Evolutionary conservation across 495 filamentous ascomycete genomes (phyloP), one percentile per base, ranked within the genome.

Genomic region (Venustampulla echinocandica): DNA sequence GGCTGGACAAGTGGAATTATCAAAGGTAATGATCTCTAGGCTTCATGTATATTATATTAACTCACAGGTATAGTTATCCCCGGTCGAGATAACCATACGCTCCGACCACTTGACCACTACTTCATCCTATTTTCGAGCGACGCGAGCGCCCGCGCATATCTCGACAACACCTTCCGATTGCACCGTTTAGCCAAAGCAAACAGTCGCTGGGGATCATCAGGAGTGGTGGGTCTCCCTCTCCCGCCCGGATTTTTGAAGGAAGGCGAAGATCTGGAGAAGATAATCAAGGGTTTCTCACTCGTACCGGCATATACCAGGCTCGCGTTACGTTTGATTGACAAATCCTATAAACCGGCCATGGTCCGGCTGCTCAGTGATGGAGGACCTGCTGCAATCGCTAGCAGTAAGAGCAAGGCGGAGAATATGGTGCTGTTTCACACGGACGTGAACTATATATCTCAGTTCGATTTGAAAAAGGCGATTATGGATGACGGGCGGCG

Each of bases 61-160:
- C 46, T 52, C 18, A 58, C 34, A 30, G 1, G 43, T 21, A 15
- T 23, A 55, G 56, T 53, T 9, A 55, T 59, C 7, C 52, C 37
- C 37, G 71, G 64, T 22, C 73, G 75, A 34, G 65, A 80, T 50
- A 65, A 66, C 1, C 47, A 58, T 38, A 80, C 77, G 10, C 67
- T 81, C 19, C 68, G 69, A 44, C 67, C 68, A 17, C 56, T 63
- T 1, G 73, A 68, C 22, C 64, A 69, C 50, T 85, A 83, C 64
- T 81, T 71, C 61, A 60, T 86, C 34, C 64, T 82, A 22, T 86
- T 85, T 59, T 64, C 71, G 51, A 68, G 63, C n/a, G 46, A 55
- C 13, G 60, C 64, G n/a, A 68, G 74, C 18, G 82, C 82, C 1
- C 34, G 54, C 5, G 67, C 68, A 6, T 86, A 84, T 64, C 64